Base-by-base conservation (phyloP, 2,329 filamentous ascomycete species). In the Monosporascus sp. region DNA sequence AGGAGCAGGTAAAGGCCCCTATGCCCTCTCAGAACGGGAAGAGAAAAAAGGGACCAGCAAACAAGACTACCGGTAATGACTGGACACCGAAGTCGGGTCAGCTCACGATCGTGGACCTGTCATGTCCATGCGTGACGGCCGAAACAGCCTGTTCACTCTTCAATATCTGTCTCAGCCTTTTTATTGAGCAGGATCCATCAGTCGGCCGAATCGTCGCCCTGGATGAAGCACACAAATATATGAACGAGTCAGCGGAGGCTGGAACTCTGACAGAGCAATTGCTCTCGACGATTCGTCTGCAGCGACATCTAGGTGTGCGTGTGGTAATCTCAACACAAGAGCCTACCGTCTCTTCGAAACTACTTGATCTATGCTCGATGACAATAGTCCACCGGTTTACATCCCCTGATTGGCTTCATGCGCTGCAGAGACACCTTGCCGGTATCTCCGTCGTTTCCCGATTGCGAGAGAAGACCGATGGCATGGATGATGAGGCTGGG, bases 171-270 rank as follows among this genome's bases (percentile, higher is more conserved):
- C 72, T 93, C 1, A 77, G 77, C 2, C 70, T 89, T 0, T 90
- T 89, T 62, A 67, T 89, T 0, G 80, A 86, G 54, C 74, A 81
- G 47, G 68, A 76, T 0, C 57, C 67, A 0, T 66, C 65, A 0
- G 62, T 76, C 0, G 82, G 86, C 1, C 77, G 83, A 5, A 74
- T 91, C 38, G 70, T 92, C 15, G 87, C 86, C 0, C 72, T 92
- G 0, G 88, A 93, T 57, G 88, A 93, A 64, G 89, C 89, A 0
- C 89, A 94, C 65, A 91, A 91, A 70, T 90, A 85, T 64, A 83
- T 90, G 78, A 80, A 77, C 14, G 72, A 74, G 1, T 78, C 78
- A 0, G 66, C 74, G 0, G 82, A 85, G 41, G 79, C 81, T 1
- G 65, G 71, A 2, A 72, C 72, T 0, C 75, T 92, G 27, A 90